Base-by-base conservation (phyloP, 257 asterid species). In the Salvia miltiorrhiza region DNA sequence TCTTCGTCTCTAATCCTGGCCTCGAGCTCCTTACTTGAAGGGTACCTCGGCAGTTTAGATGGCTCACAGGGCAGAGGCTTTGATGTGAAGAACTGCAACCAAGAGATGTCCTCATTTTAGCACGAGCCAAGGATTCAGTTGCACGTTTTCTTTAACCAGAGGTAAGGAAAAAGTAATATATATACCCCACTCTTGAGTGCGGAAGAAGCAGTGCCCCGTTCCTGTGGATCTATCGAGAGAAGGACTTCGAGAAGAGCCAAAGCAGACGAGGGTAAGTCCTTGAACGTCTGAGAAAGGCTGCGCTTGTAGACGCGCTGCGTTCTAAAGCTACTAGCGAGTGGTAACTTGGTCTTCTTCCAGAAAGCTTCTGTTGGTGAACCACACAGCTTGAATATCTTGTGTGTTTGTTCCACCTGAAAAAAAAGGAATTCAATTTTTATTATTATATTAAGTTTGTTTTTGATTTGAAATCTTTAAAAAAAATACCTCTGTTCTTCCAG, bases 401-500 rank as follows among this genome's bases (percentile, higher is more conserved):
- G 98, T 87, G 89, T 77, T 86, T 93, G 98, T 84, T 93, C 98
- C 71, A 93, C 97, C 97, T 93, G 21, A 10, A 65, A 73, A 54
- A 24, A 10, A 3, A 8, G 4, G 13, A 54, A 5, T 20, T 21
- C 33, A 33, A 33, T 4, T 48, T 12, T 23, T 53, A 23, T 54
- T n/a, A 48, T 56, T 64, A 28, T 14, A 33, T 53, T 19, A 11
- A 3, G 9, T 10, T 10, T 50, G 10, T 49, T 20, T 49, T 10
- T 0, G 5, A 2, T 24, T 49, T 49, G 19, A 13, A 14, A 35
- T n/a, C 19, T 1, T 20, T 7, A 14, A 19, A 4, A 28, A 14
- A 19, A 4, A 28, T 75, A 93, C 98, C 94, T 93, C 96, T 40
- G 97, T 93, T 86, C 97, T 90, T 63, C 99, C 99, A 13, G 99